Evolutionary conservation across 2,329 filamentous ascomycete genomes (phyloP).

Genomic region (Corinectria fuckeliana): DNA sequence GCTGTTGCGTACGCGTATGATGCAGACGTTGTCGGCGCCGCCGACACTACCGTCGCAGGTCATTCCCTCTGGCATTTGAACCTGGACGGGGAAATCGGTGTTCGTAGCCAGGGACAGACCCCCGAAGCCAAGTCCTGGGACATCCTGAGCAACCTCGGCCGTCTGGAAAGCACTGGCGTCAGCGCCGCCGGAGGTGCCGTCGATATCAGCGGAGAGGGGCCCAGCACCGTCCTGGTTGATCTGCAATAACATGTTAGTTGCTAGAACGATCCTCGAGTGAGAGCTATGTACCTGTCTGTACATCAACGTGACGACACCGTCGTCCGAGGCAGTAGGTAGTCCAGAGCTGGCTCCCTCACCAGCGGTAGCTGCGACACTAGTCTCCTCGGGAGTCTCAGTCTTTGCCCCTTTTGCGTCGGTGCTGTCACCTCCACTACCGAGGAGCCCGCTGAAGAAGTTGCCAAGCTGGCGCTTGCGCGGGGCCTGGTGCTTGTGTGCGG

Average conservation of each 20-base stretch:
- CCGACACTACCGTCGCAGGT: constrained; percentile 66
- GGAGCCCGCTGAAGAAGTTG: constrained; percentile 28
- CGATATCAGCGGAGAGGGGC: constrained; percentile 65
- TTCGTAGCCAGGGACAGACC: constrained; percentile 65
- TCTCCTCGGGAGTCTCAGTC: constrained; percentile 52
- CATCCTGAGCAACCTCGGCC: constrained; percentile 53
- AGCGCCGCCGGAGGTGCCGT: constrained; percentile 68
- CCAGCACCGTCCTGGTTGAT: constrained; percentile 76
- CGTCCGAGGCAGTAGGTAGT: constrained; percentile 66
- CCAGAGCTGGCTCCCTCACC: constrained; percentile 61
- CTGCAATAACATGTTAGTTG: constrained; percentile 41
- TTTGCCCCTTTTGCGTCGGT: constrained; percentile 44
- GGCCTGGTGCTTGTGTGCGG: constrained; percentile 11
- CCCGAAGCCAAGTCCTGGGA: constrained; percentile 59
- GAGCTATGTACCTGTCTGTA: constrained; percentile 57
- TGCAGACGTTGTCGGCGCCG: constrained; percentile 67
- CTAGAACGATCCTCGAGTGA: constrained; percentile 14
- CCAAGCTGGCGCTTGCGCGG: constrained; percentile 40
- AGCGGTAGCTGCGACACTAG: constrained; percentile 58
- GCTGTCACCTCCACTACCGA: constrained; percentile 36
- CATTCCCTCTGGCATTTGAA: constrained; percentile 73
- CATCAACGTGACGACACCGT: constrained; percentile 67
- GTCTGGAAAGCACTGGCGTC: constrained; percentile 65
- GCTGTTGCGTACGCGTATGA: constrained; percentile 68
- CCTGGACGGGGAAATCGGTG: constrained; percentile 69